Conservation (phyloP, 2,329 filamentous ascomycete genomes). For the Metarhizium sp. region DNA sequence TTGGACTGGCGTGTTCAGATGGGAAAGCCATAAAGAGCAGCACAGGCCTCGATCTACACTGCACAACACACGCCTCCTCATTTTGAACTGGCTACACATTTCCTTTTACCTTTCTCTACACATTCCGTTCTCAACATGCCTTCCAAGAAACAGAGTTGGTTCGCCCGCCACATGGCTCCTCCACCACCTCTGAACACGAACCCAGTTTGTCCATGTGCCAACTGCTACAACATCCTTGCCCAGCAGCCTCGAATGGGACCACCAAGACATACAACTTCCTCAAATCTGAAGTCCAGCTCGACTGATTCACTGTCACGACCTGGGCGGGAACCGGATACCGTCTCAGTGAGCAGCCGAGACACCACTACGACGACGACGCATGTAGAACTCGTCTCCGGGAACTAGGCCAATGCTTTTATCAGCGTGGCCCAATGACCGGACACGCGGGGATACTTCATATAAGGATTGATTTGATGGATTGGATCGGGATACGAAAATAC, state of each 20-base stretch:
- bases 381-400: conserved; percentile 1
- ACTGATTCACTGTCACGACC: neutral
- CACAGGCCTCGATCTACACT: neutral
- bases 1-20: no score
- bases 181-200: conserved; percentile 25
- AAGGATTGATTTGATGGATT: neutral
- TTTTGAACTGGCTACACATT: neutral
- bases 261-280: neutral
- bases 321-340: neutral
- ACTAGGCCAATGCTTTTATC: neutral
- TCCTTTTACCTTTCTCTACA: neutral
- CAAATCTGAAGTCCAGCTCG: neutral
- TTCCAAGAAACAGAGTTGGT: conserved; percentile 25
- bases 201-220: conserved; percentile 25
- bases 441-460: neutral
- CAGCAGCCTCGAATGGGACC: neutral
- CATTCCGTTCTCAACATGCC: conserved; percentile 16
- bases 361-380: conserved; percentile 1
- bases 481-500: neutral
- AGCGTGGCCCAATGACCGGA: neutral
- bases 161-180: conserved; percentile 30
- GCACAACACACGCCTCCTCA: neutral
- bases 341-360: neutral
- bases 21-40: no score
- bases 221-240: conserved; percentile 10